Base-by-base conservation (phyloP, 768 basidiomycete genomes). In the Kwoniella europaea region DNA sequence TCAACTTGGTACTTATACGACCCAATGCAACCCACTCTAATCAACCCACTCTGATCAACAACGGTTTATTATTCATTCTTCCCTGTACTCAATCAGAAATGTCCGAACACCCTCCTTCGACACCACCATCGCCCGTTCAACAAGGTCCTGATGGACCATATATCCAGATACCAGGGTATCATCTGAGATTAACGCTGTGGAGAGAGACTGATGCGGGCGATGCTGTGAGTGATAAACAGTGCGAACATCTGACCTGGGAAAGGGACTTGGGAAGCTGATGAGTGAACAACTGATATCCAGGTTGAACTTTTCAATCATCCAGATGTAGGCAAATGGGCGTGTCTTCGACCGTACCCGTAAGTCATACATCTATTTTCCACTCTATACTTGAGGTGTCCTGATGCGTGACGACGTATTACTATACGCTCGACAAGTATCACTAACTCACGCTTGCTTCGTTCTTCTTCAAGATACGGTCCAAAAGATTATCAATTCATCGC, bases 261-360 rank as follows among this genome's bases (percentile, higher is more conserved):
- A 63, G 41, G 42, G 16, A 27, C 16, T 35, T 0, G 13, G 10
- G 24, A 18, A n/a, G 13, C 27, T 29, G 13, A 35, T 16, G 10
- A 35, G 3, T 29, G 16, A 29, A 18, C 5, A 7, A 20, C 46
- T 64, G 50, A 46, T 22, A 24, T 58, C n/a, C 44, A 68, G 67
- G 41, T 68, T 15, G 59, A 20, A 13, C 16, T 68, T 16, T 68
- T 54, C 52, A 59, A 69, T 50, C 52, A 64, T 43, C 68, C 68
- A 3, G 52, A 54, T 10, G 56, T 69, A 3, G 68, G 61, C 20
- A 69, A 58, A 58, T 69, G 63, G 62, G 52, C 59, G 22, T 68
- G 61, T 64, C 20, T 57, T 13, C 22, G 55, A 27, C 61, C 61
- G 35, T 69, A 57, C 55, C 68, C 68, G 62, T 69, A 35, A 55